These are phyloP conservation scores for Termitomyces sp. DNA, from an alignment of 768 basidiomycete genomes.

Conservation along the genomic window DNA sequence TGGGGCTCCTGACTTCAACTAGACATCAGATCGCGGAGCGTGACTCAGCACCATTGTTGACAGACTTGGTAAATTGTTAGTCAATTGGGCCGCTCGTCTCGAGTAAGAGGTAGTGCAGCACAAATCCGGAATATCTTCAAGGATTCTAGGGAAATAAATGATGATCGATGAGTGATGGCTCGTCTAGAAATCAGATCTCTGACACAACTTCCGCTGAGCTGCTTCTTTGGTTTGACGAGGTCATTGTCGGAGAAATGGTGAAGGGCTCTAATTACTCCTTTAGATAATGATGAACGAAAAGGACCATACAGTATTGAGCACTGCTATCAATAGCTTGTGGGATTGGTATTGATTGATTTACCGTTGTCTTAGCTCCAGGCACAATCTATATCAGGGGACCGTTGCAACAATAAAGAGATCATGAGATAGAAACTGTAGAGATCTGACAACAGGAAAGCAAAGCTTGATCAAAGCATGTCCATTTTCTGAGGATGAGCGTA, in stretches of 20 bases:
- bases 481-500: too few species aligned
- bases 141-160: conserved; percentile 8
- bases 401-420: not conserved
- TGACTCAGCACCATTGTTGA: not conserved
- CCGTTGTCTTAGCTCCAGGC: not conserved
- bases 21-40: conserved; percentile 1
- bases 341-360: not conserved
- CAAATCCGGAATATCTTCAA: conserved; percentile 11
- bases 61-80: conserved; percentile 11
- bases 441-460: not conserved
- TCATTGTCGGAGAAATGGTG: not conserved
- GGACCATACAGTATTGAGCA: too few species aligned
- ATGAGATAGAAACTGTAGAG: not conserved
- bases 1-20: conserved; percentile 4
- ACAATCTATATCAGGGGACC: not conserved
- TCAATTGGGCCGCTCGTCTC: conserved; percentile 3
- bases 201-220: not conserved
- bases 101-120: conserved; percentile 1
- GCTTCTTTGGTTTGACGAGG: not conserved
- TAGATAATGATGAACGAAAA: too few species aligned
- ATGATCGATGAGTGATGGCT: not conserved
- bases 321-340: too few species aligned
- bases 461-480: too few species aligned
- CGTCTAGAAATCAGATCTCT: conserved; percentile 1
- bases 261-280: not conserved